Evolutionary conservation across 2,329 filamentous ascomycete genomes (phyloP), one percentile per base, ranked within the genome.

Genomic region (Acarospora socialis): DNA sequence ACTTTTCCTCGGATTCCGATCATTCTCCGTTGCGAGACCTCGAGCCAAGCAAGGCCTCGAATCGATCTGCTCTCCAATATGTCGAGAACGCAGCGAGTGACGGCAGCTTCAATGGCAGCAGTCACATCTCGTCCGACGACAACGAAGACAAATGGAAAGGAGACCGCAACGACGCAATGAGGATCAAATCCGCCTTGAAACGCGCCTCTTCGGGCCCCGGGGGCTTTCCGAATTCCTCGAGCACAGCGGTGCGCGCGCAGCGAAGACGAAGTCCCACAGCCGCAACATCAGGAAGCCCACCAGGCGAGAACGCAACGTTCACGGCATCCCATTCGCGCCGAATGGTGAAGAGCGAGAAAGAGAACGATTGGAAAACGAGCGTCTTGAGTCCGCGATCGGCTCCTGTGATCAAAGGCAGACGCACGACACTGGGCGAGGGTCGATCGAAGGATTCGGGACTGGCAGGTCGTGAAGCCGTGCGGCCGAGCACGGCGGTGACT

Each of bases 291-390:
- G 53, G 60, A 33, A 68, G 65, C 33, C 68, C 71, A 9, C 68
- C 70, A 2, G 66, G 59, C 32, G 68, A 73, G 42, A 69, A 66
- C 36, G 56, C 59, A 5, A 61, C 76, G 51, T 78, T 79, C 51
- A 76, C 71, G 1, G 70, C 73, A 15, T 65, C 68, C 33, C 73
- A 77, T 39, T 73, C 75, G 16, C 62, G 76, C 25, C 63, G 76
- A 9, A 77, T 80, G 70, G 68, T 73, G 22, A 73, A 68, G 47
- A 66, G 61, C 28, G 67, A 73, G 19, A 70, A 69, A 42, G 68
- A 70, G 24, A 59, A 61, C 29, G 65, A 68, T 12, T 61, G 58
- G 45, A 66, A 66, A 37, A 55, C 56, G 22, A 69, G 63, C 35
- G 71, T 79, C 9, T 54, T 79, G 30, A 74, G 70, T 42, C 75